Evolutionary conservation across 345 rosid genomes (phyloP).

Genomic region (Sonneratia alba): DNA sequence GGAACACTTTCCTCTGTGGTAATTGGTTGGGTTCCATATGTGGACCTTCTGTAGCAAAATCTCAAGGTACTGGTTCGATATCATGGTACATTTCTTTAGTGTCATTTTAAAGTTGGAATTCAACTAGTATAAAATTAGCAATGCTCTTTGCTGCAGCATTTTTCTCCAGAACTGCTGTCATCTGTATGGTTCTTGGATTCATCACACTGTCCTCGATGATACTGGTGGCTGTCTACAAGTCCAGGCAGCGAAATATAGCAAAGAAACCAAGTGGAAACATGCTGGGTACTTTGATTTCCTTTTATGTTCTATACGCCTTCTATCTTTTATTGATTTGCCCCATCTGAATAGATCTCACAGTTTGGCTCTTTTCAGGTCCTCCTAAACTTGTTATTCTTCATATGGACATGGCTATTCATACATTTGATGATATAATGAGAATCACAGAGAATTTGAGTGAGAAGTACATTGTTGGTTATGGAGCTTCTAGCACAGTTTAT

Average conservation of each 20-base stretch:
- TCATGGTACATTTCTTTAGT: neutral
- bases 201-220: conserved; percentile 38
- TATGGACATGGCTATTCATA: conserved; percentile 91
- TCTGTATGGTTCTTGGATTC: conserved; percentile 56
- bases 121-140: neutral
- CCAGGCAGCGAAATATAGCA: conserved; percentile 33
- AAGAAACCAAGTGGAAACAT: conserved; percentile 21
- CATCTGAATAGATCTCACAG: neutral
- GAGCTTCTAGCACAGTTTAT: conserved; percentile 91
- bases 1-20: conserved; percentile 77
- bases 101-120: neutral
- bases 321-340: neutral
- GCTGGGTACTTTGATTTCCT: conserved; percentile 26
- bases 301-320: neutral
- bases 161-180: conserved; percentile 49
- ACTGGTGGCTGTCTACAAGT: conserved; percentile 45
- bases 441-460: conserved; percentile 71
- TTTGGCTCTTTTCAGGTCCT: conserved; percentile 30
- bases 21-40: conserved; percentile 78
- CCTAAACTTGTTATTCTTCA: conserved; percentile 88
- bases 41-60: conserved; percentile 35
- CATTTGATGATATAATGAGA: conserved; percentile 80
- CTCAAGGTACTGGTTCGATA: conserved; percentile 35
- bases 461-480: conserved; percentile 69
- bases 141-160: conserved; percentile 18